phyloP scores from a whole-genome alignment of 2,329 filamentous ascomycete genomes.

The Colletotrichum sansevieriae region DNA sequence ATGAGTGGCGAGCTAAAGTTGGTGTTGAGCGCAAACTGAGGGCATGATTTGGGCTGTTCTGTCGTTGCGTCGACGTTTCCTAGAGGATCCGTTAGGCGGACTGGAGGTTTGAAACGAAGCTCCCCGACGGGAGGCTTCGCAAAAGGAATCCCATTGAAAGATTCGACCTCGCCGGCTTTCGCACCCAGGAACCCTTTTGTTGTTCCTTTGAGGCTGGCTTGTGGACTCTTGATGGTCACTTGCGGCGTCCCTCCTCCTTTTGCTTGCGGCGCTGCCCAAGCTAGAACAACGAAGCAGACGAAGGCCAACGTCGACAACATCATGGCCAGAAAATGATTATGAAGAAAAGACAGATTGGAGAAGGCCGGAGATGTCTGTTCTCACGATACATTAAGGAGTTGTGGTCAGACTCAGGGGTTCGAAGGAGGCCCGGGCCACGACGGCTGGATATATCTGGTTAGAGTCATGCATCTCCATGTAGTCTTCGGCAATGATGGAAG shows the following conservation, averaged over 20 bases:
- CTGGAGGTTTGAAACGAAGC: constrained; percentile 59
- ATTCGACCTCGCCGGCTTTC: constrained; percentile 58
- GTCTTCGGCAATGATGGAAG: neutral
- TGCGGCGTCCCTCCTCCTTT: neutral
- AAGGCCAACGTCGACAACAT: neutral
- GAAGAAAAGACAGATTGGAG: neutral
- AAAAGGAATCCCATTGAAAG: constrained; percentile 69
- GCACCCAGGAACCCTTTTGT: constrained; percentile 31
- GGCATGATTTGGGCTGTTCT: constrained; percentile 45
- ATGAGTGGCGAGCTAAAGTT: constrained; percentile 44
- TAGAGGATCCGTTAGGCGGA: constrained; percentile 49
- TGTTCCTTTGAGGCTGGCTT: constrained; percentile 29
- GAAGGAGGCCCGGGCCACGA: neutral
- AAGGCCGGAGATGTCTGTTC: neutral
- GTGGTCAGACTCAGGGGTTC: constrained; percentile 2
- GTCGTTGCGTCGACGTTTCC: constrained; percentile 58
- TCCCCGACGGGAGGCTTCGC: constrained; percentile 67
- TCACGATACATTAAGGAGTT: neutral
- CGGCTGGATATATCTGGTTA: constrained; percentile 17
- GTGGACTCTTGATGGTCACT: constrained; percentile 33
- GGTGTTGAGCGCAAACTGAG: constrained; percentile 48
- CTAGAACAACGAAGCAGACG: neutral
- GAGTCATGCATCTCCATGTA: neutral
- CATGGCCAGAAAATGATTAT: neutral
- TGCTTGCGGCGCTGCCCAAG: constrained; percentile 20